phyloP scores from a whole-genome alignment of 768 basidiomycete genomes.

The Termitomyces sp. region DNA sequence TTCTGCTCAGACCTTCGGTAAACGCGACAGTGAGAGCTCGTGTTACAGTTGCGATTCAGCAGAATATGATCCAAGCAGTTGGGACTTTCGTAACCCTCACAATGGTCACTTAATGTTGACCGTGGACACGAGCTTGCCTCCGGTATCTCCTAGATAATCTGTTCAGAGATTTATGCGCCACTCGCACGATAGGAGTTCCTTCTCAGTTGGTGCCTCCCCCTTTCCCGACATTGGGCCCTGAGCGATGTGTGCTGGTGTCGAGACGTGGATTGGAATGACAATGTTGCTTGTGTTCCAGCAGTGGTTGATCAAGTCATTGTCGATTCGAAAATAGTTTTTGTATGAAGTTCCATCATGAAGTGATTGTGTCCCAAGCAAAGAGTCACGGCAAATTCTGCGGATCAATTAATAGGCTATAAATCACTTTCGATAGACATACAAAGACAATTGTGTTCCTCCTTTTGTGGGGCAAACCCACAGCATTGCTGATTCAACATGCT shows the following conservation, averaged over 20 bases:
- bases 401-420: too few species aligned
- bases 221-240: conserved; percentile 2
- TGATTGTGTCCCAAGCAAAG: too few species aligned
- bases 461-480: too few species aligned
- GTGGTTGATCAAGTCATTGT: background rate
- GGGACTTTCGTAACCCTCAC: background rate
- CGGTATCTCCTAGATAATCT: background rate
- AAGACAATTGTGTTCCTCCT: too few species aligned
- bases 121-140: conserved; percentile 1
- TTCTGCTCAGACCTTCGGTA: conserved; percentile 10
- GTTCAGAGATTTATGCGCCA: background rate
- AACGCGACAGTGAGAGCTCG: conserved; percentile 1
- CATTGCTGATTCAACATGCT: too few species aligned
- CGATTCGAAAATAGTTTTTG: background rate
- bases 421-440: too few species aligned
- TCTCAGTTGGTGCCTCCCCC: conserved; percentile 8
- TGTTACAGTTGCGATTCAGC: conserved; percentile 10
- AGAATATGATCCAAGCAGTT: background rate
- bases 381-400: too few species aligned
- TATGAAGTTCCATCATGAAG: background rate
- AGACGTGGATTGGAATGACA: conserved; percentile 1
- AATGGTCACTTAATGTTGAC: conserved; percentile 2
- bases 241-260: conserved; percentile 8
- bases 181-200: conserved; percentile 11
- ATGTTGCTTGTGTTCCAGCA: background rate